Evolutionary conservation across 2,329 filamentous ascomycete genomes (phyloP).

Genomic region (Pseudofabraea citricarpa): DNA sequence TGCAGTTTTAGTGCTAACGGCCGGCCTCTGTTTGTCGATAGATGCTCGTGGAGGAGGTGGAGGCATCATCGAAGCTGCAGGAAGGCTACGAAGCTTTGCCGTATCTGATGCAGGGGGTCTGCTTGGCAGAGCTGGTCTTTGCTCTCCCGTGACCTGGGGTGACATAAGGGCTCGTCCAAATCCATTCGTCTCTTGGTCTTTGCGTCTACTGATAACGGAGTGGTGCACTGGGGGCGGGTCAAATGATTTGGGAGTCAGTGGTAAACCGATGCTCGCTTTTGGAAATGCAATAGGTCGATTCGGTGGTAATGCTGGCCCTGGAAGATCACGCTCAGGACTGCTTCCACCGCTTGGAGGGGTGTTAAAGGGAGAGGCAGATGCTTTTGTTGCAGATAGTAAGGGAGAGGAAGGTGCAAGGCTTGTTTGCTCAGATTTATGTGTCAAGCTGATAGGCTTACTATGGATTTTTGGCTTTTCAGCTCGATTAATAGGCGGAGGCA

Average conservation of each 20-base stretch:
- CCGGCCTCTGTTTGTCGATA: constrained; percentile 19
- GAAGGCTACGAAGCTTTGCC: constrained; percentile 17
- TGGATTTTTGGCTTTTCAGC: constrained; percentile 70
- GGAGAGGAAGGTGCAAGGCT: constrained; percentile 15
- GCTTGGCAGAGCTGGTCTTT: constrained; percentile 43
- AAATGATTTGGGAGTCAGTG: constrained; percentile 28
- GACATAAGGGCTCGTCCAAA: constrained; percentile 31
- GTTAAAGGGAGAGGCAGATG: constrained; percentile 69
- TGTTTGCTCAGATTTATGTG: constrained; percentile 27
- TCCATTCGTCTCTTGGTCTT: constrained; percentile 38
- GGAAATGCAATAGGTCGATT: constrained; percentile 41
- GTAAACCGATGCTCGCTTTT: constrained; percentile 18
- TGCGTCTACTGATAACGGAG: constrained; percentile 37
- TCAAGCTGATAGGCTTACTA: constrained; percentile 23
- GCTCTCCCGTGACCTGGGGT: constrained; percentile 38
- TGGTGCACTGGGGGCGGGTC: constrained; percentile 52
- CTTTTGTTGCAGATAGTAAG: constrained; percentile 7
- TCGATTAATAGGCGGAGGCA: constrained; percentile 74
- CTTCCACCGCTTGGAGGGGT: constrained; percentile 76
- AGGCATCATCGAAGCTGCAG: constrained; percentile 15
- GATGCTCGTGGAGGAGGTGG: constrained; percentile 22
- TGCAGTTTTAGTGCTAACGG: constrained; percentile 9
- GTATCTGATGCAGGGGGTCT: constrained; percentile 34
- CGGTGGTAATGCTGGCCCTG: constrained; percentile 44
- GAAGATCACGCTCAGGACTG: constrained; percentile 47